A percentile compares a stretch with the other conserved stretches of the same genome.
These are phyloP conservation scores for Quercus gilva DNA, from an alignment of 306 rosid species.

Conservation along the genomic window DNA sequence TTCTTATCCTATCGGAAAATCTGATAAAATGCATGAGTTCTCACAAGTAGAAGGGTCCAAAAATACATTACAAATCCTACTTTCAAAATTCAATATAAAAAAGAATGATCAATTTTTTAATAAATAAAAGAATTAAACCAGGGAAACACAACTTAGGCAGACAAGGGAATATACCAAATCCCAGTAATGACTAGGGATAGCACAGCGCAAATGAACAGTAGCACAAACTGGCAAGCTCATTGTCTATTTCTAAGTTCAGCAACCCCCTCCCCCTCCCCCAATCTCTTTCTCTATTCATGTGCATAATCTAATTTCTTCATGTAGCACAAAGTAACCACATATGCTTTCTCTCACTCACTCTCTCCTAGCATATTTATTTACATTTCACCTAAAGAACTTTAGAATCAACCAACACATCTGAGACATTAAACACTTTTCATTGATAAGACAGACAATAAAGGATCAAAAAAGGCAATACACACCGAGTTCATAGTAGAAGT, in stretches of 20 bases:
- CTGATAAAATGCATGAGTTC: not conserved
- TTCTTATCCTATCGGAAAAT: not conserved
- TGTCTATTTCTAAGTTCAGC: not conserved
- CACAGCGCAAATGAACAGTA: not conserved
- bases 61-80: not conserved
- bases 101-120: not conserved
- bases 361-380: not conserved
- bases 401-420: not conserved
- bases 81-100: not conserved
- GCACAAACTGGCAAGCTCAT: not conserved
- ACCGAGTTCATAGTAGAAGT: slow-evolving; percentile 96
- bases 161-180: not conserved
- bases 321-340: not conserved
- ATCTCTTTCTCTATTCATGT: not conserved
- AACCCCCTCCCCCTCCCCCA: not conserved
- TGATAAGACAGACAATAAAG: slow-evolving; percentile 2
- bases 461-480: slow-evolving; percentile 40
- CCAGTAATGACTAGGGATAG: not conserved
- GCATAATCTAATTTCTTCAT: not conserved
- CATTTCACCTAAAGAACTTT: not conserved
- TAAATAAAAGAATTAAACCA: not conserved
- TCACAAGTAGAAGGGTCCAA: not conserved
- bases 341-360: not conserved
- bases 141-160: not conserved
- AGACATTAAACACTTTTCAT: too few species aligned